These are phyloP conservation scores for Poa pratensis DNA, from an alignment of 176 grass and related monocot genomes.

Conservation along the genomic window DNA sequence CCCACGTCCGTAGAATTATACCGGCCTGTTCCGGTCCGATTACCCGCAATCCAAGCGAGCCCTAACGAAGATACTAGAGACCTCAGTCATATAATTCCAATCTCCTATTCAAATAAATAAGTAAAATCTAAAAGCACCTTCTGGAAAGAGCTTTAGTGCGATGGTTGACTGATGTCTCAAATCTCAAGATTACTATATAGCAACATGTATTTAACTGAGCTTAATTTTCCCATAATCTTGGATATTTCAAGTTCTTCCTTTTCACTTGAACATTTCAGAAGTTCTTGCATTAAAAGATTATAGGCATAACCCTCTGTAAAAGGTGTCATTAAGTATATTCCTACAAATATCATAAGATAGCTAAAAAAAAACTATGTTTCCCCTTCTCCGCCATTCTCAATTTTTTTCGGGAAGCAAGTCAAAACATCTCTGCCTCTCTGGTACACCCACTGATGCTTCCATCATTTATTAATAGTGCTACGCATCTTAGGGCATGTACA, in stretches of 20 bases:
- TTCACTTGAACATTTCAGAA: not conserved
- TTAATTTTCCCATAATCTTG: slow-evolving; percentile 16
- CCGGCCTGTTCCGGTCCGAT: no score
- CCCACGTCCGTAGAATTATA: no score
- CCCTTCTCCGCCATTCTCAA: no score
- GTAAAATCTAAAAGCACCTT: not conserved
- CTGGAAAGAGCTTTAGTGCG: not conserved
- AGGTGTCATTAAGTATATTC: no score
- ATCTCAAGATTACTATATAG: slow-evolving; percentile 24
- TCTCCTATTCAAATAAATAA: slow-evolving; percentile 18
- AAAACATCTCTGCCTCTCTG: not conserved
- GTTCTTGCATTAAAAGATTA: slow-evolving; percentile 8
- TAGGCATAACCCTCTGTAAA: slow-evolving; percentile 7
- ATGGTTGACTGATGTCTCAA: not conserved
- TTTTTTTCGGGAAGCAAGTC: not conserved
- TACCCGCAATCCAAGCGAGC: no score
- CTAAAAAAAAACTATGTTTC: no score
- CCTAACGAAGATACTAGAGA: slow-evolving; percentile 16
- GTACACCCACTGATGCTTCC: not conserved
- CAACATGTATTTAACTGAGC: slow-evolving; percentile 9
- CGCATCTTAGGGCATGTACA: no score
- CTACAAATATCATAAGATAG: no score
- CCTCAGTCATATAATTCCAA: no score
- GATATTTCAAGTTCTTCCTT: not conserved
- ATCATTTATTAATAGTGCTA: not conserved